These are phyloP conservation scores for Penicillium robsamsonii DNA, from an alignment of 495 filamentous ascomycete genomes.

Conservation along the genomic window DNA sequence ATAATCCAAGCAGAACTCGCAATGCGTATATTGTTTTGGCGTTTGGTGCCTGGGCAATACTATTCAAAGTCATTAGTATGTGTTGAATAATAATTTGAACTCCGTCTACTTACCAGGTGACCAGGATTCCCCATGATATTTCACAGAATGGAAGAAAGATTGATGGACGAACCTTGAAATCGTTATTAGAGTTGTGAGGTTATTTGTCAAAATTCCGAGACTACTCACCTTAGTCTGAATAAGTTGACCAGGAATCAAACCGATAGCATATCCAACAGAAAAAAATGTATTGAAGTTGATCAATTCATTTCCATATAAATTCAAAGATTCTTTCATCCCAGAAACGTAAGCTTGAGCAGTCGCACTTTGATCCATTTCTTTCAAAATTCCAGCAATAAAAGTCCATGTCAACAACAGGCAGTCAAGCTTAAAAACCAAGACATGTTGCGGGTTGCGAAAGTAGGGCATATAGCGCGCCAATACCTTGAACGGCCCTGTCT, in stretches of 20 bases:
- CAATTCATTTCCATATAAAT: slow-evolving; percentile 9
- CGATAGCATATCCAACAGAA: slow-evolving; percentile 8
- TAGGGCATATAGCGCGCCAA: slow-evolving; percentile 3
- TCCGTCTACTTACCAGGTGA: slow-evolving; percentile 1
- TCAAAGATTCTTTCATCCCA: slow-evolving; percentile 9
- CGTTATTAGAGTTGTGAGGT: background rate
- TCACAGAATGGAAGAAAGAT: slow-evolving; percentile 9
- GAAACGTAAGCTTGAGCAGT: slow-evolving; percentile 9
- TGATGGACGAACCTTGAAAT: slow-evolving; percentile 4
- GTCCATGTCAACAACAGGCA: slow-evolving; percentile 12
- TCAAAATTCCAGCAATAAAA: slow-evolving; percentile 12
- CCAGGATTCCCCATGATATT: slow-evolving; percentile 9
- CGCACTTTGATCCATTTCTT: slow-evolving; percentile 12
- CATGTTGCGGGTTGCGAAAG: slow-evolving; percentile 5
- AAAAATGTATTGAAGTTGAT: slow-evolving; percentile 10
- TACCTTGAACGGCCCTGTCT: background rate
- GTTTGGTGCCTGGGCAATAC: slow-evolving; percentile 14
- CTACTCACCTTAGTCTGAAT: slow-evolving; percentile 10
- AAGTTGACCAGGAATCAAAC: slow-evolving; percentile 9
- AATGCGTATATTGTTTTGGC: slow-evolving; percentile 17
- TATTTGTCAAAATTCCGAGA: background rate
- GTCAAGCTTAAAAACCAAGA: slow-evolving; percentile 10
- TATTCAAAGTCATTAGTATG: background rate
- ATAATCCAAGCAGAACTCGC: slow-evolving; percentile 19
- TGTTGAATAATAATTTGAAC: background rate